Evolutionary conservation across 805 yeast species (phyloP), one percentile per base, ranked within the genome.

Genomic region (Torulaspora maleeae): DNA sequence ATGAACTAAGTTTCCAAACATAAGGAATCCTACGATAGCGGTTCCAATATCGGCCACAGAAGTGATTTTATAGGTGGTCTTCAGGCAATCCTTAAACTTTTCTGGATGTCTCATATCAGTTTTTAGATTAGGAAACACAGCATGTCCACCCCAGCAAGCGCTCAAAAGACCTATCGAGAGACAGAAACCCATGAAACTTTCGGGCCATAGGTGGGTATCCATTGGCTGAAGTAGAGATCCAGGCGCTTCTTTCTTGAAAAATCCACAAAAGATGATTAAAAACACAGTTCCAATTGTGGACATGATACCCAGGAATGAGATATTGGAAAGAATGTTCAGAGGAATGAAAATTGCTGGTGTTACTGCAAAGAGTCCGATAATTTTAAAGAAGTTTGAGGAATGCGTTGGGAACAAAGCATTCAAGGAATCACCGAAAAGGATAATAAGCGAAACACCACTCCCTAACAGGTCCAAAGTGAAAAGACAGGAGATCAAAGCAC

Each of bases 121-220:
- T 60, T 78, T 80, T 36, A 84, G 67, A 55, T 82, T 86, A 2
- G 91, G 91, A 53, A 83, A 83, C 5, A 85, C 82, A 1, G 88
- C 86, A 60, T 84, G 91, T 2, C 93, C 93, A 45, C 91, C 91
- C 79, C 86, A 84, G 10, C 89, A 88, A 3, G 90, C 88, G 74
- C 84, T 76, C 47, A 80, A 73, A 24, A 84, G 72, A 2, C 91
- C 91, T 45, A 82, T 66, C 7, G 83, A 74, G 37, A 83, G 69
- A 38, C 84, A 72, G 27, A 79, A 70, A 49, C 76, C 78, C 5
- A 73, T 63, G 12, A 67, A 55, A 8, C 76, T 69, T 5, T 63
- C 57, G 2, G 96, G 96, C 74, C 79, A 80, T 48, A 83, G 35
- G 50, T 80, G 77, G 0, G 93, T 83, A 5, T 76, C 74, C 75